Percentiles rank a stretch among this genome's conserved stretches.
Evolutionary conservation across 495 filamentous ascomycete species (phyloP).

Genomic region (Polyplosphaeria fusca): DNA sequence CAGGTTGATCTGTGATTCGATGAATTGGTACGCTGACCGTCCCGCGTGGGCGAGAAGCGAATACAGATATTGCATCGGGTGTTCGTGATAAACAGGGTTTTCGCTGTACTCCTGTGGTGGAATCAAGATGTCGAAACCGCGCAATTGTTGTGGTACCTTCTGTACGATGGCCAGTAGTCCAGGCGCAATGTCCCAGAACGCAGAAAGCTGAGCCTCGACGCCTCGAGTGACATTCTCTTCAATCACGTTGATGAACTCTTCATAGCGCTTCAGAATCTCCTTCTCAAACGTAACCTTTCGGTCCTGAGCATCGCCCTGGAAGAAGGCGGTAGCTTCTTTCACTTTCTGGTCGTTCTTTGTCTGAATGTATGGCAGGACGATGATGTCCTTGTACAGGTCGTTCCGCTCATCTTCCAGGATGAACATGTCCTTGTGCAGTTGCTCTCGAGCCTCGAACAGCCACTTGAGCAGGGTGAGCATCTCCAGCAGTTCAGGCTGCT

Average conservation of each 20-base stretch:
- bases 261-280: constrained; percentile 64
- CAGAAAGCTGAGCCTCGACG: constrained; percentile 83
- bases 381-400: constrained; percentile 75
- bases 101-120: constrained; percentile 76
- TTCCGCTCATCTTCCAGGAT: constrained; percentile 80
- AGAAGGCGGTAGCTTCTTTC: constrained; percentile 73
- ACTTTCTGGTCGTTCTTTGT: constrained; percentile 68
- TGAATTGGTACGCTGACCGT: constrained; percentile 91
- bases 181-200: constrained; percentile 98
- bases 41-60: constrained; percentile 79
- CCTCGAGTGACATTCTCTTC: constrained; percentile 83
- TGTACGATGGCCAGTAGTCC: constrained; percentile 70
- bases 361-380: constrained; percentile 75
- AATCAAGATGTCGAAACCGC: constrained; percentile 54
- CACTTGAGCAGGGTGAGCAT: constrained; percentile 93
- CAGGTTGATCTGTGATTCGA: constrained; percentile 89
- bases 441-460: constrained; percentile 92
- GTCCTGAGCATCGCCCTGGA: constrained; percentile 68
- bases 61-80: constrained; percentile 86
- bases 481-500: constrained; percentile 89
- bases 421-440: constrained; percentile 77
- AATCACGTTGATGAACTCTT: constrained; percentile 75
- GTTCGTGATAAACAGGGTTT: constrained; percentile 72
- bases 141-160: constrained; percentile 58
- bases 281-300: constrained; percentile 63